These are phyloP conservation scores for Aciculoconidium aculeatum DNA, from an alignment of 805 yeast genomes.

Conservation along the genomic window DNA sequence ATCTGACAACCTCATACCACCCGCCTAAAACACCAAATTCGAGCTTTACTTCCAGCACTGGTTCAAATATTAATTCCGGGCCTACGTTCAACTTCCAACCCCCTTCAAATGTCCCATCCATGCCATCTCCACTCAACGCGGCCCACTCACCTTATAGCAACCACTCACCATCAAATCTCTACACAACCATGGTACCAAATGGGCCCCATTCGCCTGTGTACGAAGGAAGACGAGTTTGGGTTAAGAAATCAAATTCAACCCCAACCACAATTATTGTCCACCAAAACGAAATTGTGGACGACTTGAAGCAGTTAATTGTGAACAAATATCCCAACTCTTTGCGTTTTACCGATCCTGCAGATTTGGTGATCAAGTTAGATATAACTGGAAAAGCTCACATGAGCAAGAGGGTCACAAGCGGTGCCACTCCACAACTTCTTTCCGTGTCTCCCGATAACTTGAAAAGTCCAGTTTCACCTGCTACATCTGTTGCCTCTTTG, in stretches of 20 bases:
- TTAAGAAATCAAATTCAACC: conserved; percentile 40
- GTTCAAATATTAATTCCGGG: too few relatives aligned
- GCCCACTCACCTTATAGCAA: too few relatives aligned
- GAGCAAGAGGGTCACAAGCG: conserved; percentile 2
- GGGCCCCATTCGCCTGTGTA: too few relatives aligned
- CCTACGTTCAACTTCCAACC: too few relatives aligned
- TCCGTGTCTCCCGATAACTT: conserved; percentile 12
- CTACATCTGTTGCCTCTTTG: conserved; percentile 3
- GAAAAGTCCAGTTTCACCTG: conserved; percentile 4
- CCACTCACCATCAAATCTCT: too few relatives aligned
- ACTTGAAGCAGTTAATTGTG: conserved; percentile 61
- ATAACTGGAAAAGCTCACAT: conserved; percentile 6
- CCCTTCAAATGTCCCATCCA: too few relatives aligned
- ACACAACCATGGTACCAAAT: too few relatives aligned
- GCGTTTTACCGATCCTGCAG: conserved; percentile 65
- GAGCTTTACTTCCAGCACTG: too few relatives aligned
- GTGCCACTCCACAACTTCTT: background rate
- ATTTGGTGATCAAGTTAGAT: conserved; percentile 40
- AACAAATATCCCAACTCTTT: conserved; percentile 63
- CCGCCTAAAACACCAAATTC: too few relatives aligned
- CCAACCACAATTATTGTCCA: conserved; percentile 68
- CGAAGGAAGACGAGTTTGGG: conserved; percentile 45
- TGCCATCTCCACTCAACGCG: too few relatives aligned
- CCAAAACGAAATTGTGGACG: conserved; percentile 70
- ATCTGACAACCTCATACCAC: too few relatives aligned